phyloP scores from a whole-genome alignment of 441 rosid genomes.

The Populus hybrid region DNA sequence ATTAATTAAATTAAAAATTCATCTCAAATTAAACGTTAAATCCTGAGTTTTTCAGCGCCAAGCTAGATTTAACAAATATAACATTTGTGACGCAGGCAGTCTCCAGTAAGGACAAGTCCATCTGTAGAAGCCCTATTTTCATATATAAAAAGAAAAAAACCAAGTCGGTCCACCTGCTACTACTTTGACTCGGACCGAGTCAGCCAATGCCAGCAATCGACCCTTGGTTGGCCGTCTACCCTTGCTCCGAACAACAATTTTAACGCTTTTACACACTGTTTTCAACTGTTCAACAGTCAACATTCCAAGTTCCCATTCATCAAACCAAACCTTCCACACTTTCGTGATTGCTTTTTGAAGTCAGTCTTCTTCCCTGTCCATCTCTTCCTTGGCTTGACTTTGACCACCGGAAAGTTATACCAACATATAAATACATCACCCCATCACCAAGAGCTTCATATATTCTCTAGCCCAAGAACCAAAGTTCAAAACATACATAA shows the following conservation, averaged over 20 bases:
- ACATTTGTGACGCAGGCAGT: too few species aligned
- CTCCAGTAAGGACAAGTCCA: too few species aligned
- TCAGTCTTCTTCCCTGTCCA: neutral
- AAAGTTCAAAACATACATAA: too few species aligned
- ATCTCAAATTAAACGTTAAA: too few species aligned
- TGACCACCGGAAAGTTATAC: neutral
- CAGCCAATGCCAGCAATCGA: too few species aligned
- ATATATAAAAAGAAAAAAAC: neutral
- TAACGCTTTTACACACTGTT: neutral
- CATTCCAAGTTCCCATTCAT: neutral
- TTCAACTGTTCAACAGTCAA: conserved; percentile 24
- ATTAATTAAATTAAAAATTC: too few species aligned
- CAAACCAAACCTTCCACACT: conserved; percentile 2
- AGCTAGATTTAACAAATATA: too few species aligned
- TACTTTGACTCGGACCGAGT: neutral
- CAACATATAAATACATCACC: neutral
- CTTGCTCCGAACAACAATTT: neutral
- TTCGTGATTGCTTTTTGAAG: neutral
- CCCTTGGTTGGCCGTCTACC: too few species aligned
- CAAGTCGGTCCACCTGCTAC: neutral
- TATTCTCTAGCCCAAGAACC: neutral
- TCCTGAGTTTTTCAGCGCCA: too few species aligned
- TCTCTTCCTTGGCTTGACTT: neutral
- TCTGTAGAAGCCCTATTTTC: too few species aligned
- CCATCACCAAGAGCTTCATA: neutral